These are phyloP conservation scores for Neolentinus lepideus DNA, from an alignment of 1,284 basidiomycete species.

Conservation along the genomic window DNA sequence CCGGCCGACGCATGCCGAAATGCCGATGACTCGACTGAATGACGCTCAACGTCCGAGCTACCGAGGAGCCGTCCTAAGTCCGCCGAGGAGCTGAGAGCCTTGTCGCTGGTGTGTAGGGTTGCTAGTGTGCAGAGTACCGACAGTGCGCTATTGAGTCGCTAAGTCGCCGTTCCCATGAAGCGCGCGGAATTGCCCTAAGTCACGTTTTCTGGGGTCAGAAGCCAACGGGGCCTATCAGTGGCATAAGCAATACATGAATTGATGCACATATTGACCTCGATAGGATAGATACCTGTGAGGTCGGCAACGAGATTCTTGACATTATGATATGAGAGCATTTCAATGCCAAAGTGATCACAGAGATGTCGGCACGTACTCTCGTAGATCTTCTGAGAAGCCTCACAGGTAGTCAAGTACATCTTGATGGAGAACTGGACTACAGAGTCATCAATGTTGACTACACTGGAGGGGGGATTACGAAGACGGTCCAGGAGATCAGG, in stretches of 20 bases:
- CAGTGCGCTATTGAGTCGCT: too few species aligned
- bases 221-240: too few species aligned
- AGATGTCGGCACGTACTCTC: not conserved
- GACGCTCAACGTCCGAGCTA: too few species aligned
- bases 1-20: too few species aligned
- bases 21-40: too few species aligned
- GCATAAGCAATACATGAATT: conserved; percentile 8
- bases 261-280: conserved; percentile 23
- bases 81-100: too few species aligned
- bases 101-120: too few species aligned
- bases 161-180: too few species aligned
- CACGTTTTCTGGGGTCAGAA: too few species aligned
- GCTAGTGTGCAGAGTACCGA: too few species aligned
- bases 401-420: not conserved
- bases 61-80: too few species aligned
- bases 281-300: conserved; percentile 22
- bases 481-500: conserved; percentile 17
- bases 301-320: conserved; percentile 14
- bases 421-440: conserved; percentile 8
- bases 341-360: not conserved
- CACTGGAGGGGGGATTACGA: conserved; percentile 16
- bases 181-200: too few species aligned
- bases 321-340: conserved; percentile 15
- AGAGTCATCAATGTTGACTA: conserved; percentile 17
- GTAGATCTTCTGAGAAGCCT: not conserved